Evolutionary conservation across 2,329 filamentous ascomycete species (phyloP), one percentile per base, ranked within the genome.

Genomic region (Paecilomyces sp.): DNA sequence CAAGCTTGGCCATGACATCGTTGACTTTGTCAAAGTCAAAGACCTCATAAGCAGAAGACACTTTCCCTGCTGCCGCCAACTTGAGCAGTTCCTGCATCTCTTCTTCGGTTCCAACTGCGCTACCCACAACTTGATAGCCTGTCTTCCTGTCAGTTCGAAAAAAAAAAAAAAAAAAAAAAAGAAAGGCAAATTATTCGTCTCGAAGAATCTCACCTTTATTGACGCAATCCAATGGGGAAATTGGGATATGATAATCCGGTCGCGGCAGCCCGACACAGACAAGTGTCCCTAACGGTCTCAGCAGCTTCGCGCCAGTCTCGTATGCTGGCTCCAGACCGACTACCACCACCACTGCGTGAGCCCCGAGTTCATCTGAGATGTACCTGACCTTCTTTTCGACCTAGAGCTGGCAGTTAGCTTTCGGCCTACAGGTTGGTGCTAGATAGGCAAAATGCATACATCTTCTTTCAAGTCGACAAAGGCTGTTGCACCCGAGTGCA

Each of bases 1-100:
- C 61, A 55, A 71, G 62, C 57, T 58, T 65, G 56, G 61, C 63
- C 64, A 67, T 59, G 15, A 70, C 62, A 30, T 65, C 58, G 54
- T 70, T 66, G 6, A 66, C 63, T 47, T 68, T 60, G 22, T 63
- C 62, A 12, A 72, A 67, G 1, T 64, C 61, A 52, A 68, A 65
- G 4, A 71, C 68, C 4, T 67, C 34, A 30, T 65, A 61, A 13
- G 65, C 57, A 0, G 65, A 64, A 18, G 61, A 60, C 1, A 68
- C 75, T 34, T 71, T 73, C 6, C 74, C 73, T 33, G 72, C 63
- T 13, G 71, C 58, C 2, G 73, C 74, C 51, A 73, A 62, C 54
- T 74, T 68, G 6, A 77, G 63, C 1, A 77, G 63, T 53, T 74
- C 75, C 15, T 76, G 68, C 74, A 77, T 75, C 60, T 77, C 74